Evolutionary conservation across 495 filamentous ascomycete genomes (phyloP).

Genomic region (Penicillium crystallinum): DNA sequence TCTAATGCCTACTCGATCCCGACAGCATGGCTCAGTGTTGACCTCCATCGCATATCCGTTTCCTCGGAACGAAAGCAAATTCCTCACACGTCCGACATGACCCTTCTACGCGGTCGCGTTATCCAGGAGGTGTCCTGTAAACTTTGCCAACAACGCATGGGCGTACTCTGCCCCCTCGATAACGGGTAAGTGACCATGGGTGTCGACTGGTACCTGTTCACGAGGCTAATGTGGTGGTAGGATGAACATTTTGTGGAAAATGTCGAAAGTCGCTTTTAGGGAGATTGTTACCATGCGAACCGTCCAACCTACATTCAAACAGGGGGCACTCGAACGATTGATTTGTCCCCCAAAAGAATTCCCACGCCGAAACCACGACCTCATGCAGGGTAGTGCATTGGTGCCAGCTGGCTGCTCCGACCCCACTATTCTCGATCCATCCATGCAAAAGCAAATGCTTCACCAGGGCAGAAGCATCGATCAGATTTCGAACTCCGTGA

Average conservation of each 20-base stretch:
- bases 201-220: neutral
- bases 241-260: slow-evolving; percentile 42
- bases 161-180: slow-evolving; percentile 34
- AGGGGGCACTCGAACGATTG: slow-evolving; percentile 31
- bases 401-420: slow-evolving; percentile 24
- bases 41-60: slow-evolving; percentile 39
- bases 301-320: slow-evolving; percentile 36
- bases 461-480: slow-evolving; percentile 41
- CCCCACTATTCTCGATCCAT: slow-evolving; percentile 13
- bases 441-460: slow-evolving; percentile 36
- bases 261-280: slow-evolving; percentile 41
- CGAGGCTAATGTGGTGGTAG: slow-evolving; percentile 18
- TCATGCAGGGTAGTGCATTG: slow-evolving; percentile 23
- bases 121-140: slow-evolving; percentile 41
- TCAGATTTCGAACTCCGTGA: slow-evolving; percentile 42
- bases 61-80: slow-evolving; percentile 40
- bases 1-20: slow-evolving; percentile 40
- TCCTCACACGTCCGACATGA: slow-evolving; percentile 38
- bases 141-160: slow-evolving; percentile 43
- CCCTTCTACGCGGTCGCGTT: slow-evolving; percentile 36
- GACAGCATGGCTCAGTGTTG: slow-evolving; percentile 42
- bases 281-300: slow-evolving; percentile 46
- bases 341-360: slow-evolving; percentile 24
- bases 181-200: slow-evolving; percentile 32
- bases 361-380: slow-evolving; percentile 15